Base-by-base conservation (phyloP, 768 basidiomycete genomes). In the Rhodotorula sphaerocarpa region DNA sequence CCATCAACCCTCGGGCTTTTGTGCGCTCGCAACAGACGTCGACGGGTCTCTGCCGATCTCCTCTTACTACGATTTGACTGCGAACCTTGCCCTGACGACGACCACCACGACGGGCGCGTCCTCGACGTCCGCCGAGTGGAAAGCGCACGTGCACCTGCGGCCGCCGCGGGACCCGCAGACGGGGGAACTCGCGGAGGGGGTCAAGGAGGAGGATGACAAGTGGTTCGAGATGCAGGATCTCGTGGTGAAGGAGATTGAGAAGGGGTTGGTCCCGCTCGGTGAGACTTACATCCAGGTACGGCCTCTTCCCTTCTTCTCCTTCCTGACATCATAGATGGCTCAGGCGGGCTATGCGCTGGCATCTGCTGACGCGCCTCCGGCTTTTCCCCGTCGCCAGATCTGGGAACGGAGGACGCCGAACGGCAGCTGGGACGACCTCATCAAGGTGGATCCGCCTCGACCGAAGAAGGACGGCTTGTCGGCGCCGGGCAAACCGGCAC, bases 211-310 rank as follows among this genome's bases (percentile, higher is more conserved):
- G 87, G 91, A 66, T 53, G 92, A 96, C 76, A 89, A 86, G 73
- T 97, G 95, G 95, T 87, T 88, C 75, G 85, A 90, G 78, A 86
- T 97, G 53, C 90, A 96, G 76, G 93, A 99, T 78, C 79, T 99
- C 60, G 87, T 92, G 64, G 92, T 99, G 15, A 87, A 90, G 74
- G 92, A 97, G 73, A 87, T 89, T n/a, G 80, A 90, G 61, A 90
- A 88, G 75, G 90, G 95, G 73, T 91, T 99, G 89, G 93, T 99
- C 57, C 91, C 95, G 74, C 78, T 99, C 41, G 93, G 92, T 31
- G 95, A 97, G 75, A 89, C 87, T n/a, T 86, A 93, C 36, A 78
- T 99, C 54, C 95, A 99, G 82, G 91, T 91, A 56, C 61, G 75
- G 7, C 41, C 23, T 10, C 30, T n/a, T 33, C 23, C 31, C 36